phyloP scores from a whole-genome alignment of 2,329 filamentous ascomycete species.

The Phialophora tarda region DNA sequence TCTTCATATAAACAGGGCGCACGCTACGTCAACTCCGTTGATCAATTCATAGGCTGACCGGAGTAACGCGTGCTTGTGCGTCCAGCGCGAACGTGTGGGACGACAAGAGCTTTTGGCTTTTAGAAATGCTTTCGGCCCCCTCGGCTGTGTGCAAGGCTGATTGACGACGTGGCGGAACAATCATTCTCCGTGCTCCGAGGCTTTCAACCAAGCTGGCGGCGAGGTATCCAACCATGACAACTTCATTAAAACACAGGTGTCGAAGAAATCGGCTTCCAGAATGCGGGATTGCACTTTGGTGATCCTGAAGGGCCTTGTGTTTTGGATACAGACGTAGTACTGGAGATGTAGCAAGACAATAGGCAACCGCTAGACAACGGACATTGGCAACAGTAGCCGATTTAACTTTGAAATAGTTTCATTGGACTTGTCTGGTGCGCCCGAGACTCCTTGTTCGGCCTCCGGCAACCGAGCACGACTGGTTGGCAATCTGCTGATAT shows the following conservation, averaged over 20 bases:
- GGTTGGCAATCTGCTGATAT: conserved; percentile 8
- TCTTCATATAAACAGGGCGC: background rate
- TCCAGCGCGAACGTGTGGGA: background rate
- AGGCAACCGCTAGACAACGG: background rate
- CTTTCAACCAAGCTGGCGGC: background rate
- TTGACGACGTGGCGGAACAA: background rate
- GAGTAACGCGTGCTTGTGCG: background rate
- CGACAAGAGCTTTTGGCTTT: background rate
- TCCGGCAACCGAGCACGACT: conserved; percentile 13
- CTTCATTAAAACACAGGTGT: background rate
- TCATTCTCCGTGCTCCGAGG: background rate
- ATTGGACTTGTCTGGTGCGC: conserved; percentile 28
- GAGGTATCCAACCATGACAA: background rate
- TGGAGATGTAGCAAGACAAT: background rate
- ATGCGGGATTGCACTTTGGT: background rate
- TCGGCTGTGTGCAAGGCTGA: conserved; percentile 4
- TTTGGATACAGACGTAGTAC: background rate
- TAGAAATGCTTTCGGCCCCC: background rate
- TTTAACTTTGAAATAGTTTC: conserved; percentile 33
- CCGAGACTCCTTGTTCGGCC: conserved; percentile 25
- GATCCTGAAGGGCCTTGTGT: background rate
- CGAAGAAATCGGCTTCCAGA: background rate
- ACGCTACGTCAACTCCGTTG: background rate
- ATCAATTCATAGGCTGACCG: background rate
- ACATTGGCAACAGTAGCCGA: background rate